phyloP scores from a whole-genome alignment of 139 green algal genomes.

The Tetraselmis chui region DNA sequence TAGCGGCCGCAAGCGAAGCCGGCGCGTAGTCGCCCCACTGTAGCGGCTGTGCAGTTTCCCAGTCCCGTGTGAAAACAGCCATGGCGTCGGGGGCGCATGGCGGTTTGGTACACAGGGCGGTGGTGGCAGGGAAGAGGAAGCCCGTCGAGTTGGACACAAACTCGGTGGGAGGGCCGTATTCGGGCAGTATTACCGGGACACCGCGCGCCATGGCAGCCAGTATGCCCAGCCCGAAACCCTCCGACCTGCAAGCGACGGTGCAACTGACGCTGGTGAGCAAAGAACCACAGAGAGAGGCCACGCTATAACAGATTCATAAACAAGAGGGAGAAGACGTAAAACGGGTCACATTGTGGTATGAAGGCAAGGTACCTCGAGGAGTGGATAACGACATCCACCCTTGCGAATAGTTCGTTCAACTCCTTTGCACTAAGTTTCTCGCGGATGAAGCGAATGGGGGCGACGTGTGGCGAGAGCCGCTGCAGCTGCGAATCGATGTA shows the following conservation, averaged over 20 bases:
- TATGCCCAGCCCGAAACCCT: background rate
- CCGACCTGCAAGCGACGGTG: no score
- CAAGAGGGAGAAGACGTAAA: no score
- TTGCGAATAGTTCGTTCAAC: background rate
- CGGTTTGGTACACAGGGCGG: background rate
- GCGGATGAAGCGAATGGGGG: background rate
- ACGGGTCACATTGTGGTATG: no score
- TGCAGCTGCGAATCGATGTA: background rate
- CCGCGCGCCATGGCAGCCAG: background rate
- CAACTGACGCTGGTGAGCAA: no score
- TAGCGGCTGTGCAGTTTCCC: background rate
- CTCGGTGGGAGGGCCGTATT: background rate
- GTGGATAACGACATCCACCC: background rate
- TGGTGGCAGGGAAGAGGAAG: background rate
- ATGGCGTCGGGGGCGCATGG: background rate
- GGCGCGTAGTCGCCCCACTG: background rate
- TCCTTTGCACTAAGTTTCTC: background rate
- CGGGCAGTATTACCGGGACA: background rate
- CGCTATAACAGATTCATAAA: no score
- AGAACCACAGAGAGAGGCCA: no score
- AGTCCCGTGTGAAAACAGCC: background rate
- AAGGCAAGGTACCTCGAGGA: background rate
- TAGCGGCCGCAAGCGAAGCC: background rate
- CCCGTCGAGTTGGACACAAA: background rate
- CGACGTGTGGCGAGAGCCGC: no score